Evolutionary conservation across 2,329 filamentous ascomycete species (phyloP), one percentile per base, ranked within the genome.

Genomic region (Aspergillus sp.): DNA sequence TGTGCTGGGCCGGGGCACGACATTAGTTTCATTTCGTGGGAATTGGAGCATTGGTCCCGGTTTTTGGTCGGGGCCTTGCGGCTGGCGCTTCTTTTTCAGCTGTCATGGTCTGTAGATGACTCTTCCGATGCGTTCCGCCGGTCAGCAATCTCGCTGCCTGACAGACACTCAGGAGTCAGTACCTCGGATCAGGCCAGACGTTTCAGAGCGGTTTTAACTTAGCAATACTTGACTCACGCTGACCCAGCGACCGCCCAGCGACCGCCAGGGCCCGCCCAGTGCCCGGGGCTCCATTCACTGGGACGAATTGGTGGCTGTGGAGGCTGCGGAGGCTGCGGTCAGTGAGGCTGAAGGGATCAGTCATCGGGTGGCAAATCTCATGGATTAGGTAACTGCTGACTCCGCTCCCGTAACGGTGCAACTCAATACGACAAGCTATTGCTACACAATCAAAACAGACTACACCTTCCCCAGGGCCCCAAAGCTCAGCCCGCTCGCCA

Each of bases 401-500:
- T 40, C 48, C 22, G 48, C 33, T 34, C 33, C 4, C 33, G 33
- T 34, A 34, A 24, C 24, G 24, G 33, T 34, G 9, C 33, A 34
- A 27, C 11, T 13, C 46, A 49, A 49, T 40, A 33, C 40, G 40
- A 41, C 41, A 34, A 54, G 37, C n/a, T 8, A 30, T 30, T 27
- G 11, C 27, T 30, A 30, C 8, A 30, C 27, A 30, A 37, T 15
- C 12, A 49, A 30, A 27, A 42, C 50, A 53, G 34, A 56, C 54
- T 57, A 69, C 57, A 66, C 61, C 22, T 53, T 59, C 27, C 68
- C 69, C 57, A 75, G 66, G n/a, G 70, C 72, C n/a, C 68, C 69
- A 41, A 70, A 67, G 54, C 72, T 74, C 68, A 96, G 76, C 64
- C 95, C 91, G 71, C 83, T 85, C 13, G 90, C 89, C 49, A 57